Evolutionary conservation across 495 filamentous ascomycete genomes (phyloP).

Genomic region (Astrothelium macrocarpum): DNA sequence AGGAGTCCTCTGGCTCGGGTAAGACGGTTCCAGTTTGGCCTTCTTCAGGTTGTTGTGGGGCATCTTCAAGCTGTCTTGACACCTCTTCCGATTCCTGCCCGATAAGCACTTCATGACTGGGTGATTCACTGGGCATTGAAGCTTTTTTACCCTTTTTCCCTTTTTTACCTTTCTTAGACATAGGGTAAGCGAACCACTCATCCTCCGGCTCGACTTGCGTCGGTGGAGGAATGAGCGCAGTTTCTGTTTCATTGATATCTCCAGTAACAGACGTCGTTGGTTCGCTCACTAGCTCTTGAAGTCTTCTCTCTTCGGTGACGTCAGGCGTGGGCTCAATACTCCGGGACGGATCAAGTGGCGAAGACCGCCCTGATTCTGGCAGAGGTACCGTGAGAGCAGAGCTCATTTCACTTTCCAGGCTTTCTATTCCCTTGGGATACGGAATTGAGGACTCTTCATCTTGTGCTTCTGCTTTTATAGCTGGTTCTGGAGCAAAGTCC

Average conservation of each 20-base stretch:
- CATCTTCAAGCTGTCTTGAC: conserved; percentile 12
- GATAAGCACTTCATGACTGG: not conserved
- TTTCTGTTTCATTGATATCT: not conserved
- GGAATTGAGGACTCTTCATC: too few species aligned
- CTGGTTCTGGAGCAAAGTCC: too few species aligned
- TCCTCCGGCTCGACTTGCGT: not conserved
- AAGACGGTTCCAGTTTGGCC: not conserved
- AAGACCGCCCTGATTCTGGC: too few species aligned
- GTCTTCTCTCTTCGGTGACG: not conserved
- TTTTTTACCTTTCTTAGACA: conserved; percentile 2
- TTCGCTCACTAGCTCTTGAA: not conserved
- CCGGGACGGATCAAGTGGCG: too few species aligned
- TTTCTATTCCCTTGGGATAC: too few species aligned
- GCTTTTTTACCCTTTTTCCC: conserved; percentile 4
- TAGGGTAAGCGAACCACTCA: not conserved
- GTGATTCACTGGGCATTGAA: not conserved
- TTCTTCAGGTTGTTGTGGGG: not conserved
- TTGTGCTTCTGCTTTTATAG: too few species aligned
- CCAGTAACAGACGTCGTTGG: not conserved
- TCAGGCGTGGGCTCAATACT: not conserved
- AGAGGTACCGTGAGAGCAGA: too few species aligned
- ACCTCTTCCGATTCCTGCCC: conserved; percentile 9
- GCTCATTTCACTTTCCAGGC: too few species aligned
- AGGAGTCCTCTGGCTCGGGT: not conserved
- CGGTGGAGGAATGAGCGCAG: not conserved